Evolutionary conservation across 2,329 filamentous ascomycete species (phyloP).

Genomic region (Calonectria crousiana): DNA sequence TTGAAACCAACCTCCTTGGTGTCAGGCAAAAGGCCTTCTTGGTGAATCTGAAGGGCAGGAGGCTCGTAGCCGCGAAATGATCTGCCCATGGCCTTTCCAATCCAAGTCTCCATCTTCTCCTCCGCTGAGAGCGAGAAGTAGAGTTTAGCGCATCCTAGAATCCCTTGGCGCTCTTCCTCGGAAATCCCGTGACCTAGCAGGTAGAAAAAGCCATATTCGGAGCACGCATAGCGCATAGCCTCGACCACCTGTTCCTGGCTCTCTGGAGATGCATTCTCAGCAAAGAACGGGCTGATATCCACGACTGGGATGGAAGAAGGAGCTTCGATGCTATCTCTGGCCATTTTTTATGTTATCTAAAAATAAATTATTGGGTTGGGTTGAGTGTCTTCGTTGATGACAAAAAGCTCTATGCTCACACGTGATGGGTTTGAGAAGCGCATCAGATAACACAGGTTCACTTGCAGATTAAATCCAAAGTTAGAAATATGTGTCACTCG

Average conservation of each 20-base stretch:
- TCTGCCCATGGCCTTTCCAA: background rate
- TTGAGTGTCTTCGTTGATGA: background rate
- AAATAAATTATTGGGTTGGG: too few relatives aligned
- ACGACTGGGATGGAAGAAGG: background rate
- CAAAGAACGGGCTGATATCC: background rate
- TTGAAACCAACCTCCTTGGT: background rate
- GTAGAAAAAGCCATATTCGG: background rate
- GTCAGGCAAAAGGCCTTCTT: background rate
- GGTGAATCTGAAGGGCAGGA: background rate
- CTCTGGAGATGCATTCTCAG: background rate
- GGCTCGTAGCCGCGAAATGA: background rate
- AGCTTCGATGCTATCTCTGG: background rate
- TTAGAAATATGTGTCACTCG: background rate
- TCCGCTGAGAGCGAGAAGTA: background rate
- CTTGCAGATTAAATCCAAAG: background rate
- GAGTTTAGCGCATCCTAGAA: background rate
- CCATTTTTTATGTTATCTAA: background rate
- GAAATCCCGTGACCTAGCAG: background rate
- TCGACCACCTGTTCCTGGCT: background rate
- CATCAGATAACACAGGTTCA: background rate
- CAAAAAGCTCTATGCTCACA: background rate
- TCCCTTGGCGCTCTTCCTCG: background rate
- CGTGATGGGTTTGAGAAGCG: background rate
- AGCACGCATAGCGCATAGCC: background rate
- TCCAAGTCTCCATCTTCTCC: background rate